Evolutionary conservation across 495 filamentous ascomycete species (phyloP).

Genomic region (Neurospora africana): DNA sequence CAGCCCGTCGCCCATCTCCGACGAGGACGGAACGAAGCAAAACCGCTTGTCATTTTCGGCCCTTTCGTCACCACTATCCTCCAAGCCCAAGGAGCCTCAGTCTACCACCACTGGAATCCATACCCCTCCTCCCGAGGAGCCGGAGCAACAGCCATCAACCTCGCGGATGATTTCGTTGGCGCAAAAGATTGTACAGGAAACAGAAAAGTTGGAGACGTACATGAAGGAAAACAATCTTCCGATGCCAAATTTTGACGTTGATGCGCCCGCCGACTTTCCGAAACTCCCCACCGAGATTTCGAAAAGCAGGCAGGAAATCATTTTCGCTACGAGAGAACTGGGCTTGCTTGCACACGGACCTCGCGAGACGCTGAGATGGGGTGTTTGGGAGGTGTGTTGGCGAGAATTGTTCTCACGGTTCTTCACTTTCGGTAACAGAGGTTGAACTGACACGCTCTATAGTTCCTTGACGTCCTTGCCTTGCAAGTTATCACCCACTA

Average conservation of each 20-base stretch:
- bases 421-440: background rate
- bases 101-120: background rate
- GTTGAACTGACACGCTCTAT: background rate
- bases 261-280: constrained; percentile 28
- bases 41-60: constrained; percentile 18
- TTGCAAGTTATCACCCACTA: constrained; percentile 31
- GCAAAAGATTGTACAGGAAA: constrained; percentile 27
- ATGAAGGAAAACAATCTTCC: constrained; percentile 26
- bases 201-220: constrained; percentile 31
- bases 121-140: background rate
- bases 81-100: constrained; percentile 11
- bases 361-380: constrained; percentile 30
- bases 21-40: constrained; percentile 21
- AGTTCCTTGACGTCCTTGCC: constrained; percentile 31
- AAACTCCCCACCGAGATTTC: constrained; percentile 28
- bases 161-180: constrained; percentile 29
- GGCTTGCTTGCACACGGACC: constrained; percentile 31
- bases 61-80: constrained; percentile 8
- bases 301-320: constrained; percentile 26
- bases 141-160: constrained; percentile 5
- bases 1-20: constrained; percentile 13
- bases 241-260: constrained; percentile 28
- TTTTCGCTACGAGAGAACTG: constrained; percentile 29
- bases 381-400: constrained; percentile 28
- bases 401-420: background rate